Conservation (phyloP, 805 yeast genomes). For the Cyberlindnera galapagoensis region DNA sequence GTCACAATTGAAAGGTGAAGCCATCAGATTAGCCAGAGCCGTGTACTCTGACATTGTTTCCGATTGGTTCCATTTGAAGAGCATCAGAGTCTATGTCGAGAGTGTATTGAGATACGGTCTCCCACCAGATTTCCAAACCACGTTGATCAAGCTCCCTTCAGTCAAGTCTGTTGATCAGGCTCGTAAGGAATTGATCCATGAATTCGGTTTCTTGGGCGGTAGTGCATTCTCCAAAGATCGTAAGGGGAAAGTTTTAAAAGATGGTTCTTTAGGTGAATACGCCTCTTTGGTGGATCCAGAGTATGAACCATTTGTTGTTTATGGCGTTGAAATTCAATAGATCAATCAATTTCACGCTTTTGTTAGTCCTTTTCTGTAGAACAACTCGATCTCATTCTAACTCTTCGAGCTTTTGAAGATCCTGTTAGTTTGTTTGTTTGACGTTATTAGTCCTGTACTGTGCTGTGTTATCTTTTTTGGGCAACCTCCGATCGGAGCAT, state of each 20-base stretch:
- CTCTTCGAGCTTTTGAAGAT: too few relatives aligned
- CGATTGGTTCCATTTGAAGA: conserved; percentile 87
- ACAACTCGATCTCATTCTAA: too few relatives aligned
- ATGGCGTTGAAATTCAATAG: conserved; percentile 42
- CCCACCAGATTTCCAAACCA: conserved; percentile 80
- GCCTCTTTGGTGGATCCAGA: conserved; percentile 91
- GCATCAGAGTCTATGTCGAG: conserved; percentile 85
- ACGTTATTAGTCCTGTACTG: too few relatives aligned
- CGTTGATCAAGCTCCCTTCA: conserved; percentile 39
- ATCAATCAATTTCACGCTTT: too few relatives aligned
- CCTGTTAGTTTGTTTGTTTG: too few relatives aligned
- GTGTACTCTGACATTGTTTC: conserved; percentile 85
- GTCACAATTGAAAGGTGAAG: conserved; percentile 64
- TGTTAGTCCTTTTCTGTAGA: too few relatives aligned
- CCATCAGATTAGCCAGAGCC: conserved; percentile 75
- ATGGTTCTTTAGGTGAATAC: conserved; percentile 69
- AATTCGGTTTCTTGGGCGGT: conserved; percentile 89
- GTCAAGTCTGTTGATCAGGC: conserved; percentile 43
- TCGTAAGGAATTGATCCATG: conserved; percentile 60
- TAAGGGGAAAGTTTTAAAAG: conserved; percentile 59
- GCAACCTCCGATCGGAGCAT: too few relatives aligned
- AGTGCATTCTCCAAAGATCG: conserved; percentile 71
- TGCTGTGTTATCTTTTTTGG: too few relatives aligned
- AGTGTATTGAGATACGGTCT: conserved; percentile 92
- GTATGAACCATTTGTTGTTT: conserved; percentile 93